Base-by-base conservation (phyloP, 441 rosid species). In the Capsella rubella region DNA sequence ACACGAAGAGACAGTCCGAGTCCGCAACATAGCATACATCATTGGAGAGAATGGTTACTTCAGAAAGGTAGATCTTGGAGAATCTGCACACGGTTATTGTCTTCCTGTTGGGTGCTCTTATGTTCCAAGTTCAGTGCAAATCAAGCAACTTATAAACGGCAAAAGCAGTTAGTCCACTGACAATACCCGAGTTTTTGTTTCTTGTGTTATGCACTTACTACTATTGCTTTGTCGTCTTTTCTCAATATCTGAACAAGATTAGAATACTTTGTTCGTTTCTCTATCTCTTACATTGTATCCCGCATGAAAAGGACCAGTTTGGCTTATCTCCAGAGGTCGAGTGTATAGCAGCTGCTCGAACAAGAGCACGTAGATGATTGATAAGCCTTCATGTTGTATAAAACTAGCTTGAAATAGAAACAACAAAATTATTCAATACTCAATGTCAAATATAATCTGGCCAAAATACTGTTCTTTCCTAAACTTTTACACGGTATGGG, bases 401-500 rank as follows among this genome's bases (percentile, higher is more conserved):
- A 43, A 5, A 54, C 35, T 66, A 51, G 61, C 28, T 25, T 39
- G 8, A 53, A 51, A 40, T 28, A n/a, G 8, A 53, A 50, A 27
- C 49, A 51, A 8, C 47, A 52, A 21, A 9, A 25, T 3, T 12
- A 8, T 14, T 29, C 54, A 62, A 59, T 37, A 37, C 42, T 37
- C 13, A 37, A 21, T 37, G 13, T 37, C 40, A 37, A 37, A 59
- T 5, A n/a, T 49, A 39, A 40, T 40, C 51, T 4, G 37, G 51
- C 43, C 31, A 55, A 40, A 55, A 10, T 3, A 10, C 42, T 39
- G 13, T 39, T 3, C 4, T 10, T 3, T 39, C 42, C 42, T 39
- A 39, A 39, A 39, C n/a, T 28, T 43, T 62, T 31, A 62, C 54
- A 72, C 35, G n/a, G 63, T 63, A 32, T 53, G n/a, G 15, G 43